Conservation (phyloP, 805 yeast species). For the Clavispora santaluciae region DNA sequence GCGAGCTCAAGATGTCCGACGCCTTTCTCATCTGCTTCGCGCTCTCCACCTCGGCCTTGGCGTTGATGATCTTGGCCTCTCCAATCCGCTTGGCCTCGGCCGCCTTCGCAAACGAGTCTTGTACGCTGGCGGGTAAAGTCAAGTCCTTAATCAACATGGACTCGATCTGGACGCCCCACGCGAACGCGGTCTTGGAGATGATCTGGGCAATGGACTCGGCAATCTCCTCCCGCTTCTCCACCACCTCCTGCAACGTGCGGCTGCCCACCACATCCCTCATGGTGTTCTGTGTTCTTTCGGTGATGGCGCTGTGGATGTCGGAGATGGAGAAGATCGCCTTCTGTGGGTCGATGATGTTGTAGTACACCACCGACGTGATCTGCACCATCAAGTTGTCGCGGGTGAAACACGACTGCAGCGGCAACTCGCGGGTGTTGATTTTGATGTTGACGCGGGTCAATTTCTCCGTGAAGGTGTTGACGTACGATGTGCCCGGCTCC, state of each 20-base stretch:
- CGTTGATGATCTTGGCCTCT: conserved; percentile 70
- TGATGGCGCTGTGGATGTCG: conserved; percentile 50
- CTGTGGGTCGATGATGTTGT: conserved; percentile 63
- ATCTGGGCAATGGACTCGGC: conserved; percentile 60
- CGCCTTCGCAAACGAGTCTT: conserved; percentile 62
- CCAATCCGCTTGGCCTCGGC: conserved; percentile 74
- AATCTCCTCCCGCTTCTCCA: conserved; percentile 64
- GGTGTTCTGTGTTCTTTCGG: conserved; percentile 69
- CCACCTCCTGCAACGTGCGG: conserved; percentile 61
- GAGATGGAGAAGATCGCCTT: conserved; percentile 57
- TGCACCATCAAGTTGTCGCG: conserved; percentile 60
- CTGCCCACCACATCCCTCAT: conserved; percentile 68
- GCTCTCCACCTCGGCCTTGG: conserved; percentile 70
- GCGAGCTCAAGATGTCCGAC: conserved; percentile 68
- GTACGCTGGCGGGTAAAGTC: conserved; percentile 48
- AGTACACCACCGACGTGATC: conserved; percentile 64
- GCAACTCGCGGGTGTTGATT: conserved; percentile 58
- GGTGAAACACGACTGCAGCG: conserved; percentile 67
- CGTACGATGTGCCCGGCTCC: conserved; percentile 64
- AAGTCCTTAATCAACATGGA: conserved; percentile 66
- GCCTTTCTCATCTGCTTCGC: conserved; percentile 76
- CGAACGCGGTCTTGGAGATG: conserved; percentile 55
- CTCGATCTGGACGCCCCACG: conserved; percentile 70
- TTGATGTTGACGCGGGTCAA: conserved; percentile 48
- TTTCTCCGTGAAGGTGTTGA: conserved; percentile 61